Conservation (phyloP, 352 stramenopile species). For the Phytophthora cryptogea region DNA sequence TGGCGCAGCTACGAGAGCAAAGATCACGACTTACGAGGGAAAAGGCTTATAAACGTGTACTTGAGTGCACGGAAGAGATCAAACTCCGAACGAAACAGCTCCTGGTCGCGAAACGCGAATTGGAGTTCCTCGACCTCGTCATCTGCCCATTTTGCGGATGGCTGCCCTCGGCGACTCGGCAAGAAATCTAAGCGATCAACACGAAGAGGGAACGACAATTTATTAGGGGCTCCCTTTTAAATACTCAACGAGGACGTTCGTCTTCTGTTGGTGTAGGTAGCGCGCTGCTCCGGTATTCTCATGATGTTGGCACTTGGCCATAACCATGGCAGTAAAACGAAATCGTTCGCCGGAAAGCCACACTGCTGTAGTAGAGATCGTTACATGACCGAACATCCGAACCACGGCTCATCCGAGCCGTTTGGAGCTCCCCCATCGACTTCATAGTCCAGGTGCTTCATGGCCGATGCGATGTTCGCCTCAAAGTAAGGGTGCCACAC, state of each 20-base stretch:
- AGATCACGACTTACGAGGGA: slow-evolving; percentile 39
- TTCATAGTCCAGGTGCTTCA: slow-evolving; percentile 69
- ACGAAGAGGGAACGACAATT: slow-evolving; percentile 17
- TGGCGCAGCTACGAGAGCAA: slow-evolving; percentile 23
- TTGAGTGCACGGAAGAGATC: slow-evolving; percentile 36
- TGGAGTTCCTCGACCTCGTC: slow-evolving; percentile 44
- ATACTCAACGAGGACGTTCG: slow-evolving; percentile 39
- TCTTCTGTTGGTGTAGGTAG: slow-evolving; percentile 24
- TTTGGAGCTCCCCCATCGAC: slow-evolving; percentile 35
- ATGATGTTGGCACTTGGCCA: slow-evolving; percentile 1
- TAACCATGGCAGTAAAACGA: slow-evolving; percentile 2
- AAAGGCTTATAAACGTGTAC: slow-evolving; percentile 38
- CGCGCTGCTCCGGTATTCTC: slow-evolving; percentile 8
- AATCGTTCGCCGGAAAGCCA: slow-evolving; percentile 12
- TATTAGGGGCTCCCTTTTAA: slow-evolving; percentile 30
- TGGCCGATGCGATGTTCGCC: slow-evolving; percentile 65
- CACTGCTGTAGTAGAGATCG: background rate
- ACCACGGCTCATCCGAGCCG: slow-evolving; percentile 55
- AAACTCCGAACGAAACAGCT: slow-evolving; percentile 33
- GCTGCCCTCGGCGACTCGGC: background rate
- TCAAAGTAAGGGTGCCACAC: slow-evolving; percentile 80
- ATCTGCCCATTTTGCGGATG: slow-evolving; percentile 58
- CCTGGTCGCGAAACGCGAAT: slow-evolving; percentile 24
- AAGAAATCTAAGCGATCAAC: slow-evolving; percentile 3
- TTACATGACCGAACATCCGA: slow-evolving; percentile 72